Conservation (phyloP, 2,329 filamentous ascomycete species). For the Apiospora koreana region DNA sequence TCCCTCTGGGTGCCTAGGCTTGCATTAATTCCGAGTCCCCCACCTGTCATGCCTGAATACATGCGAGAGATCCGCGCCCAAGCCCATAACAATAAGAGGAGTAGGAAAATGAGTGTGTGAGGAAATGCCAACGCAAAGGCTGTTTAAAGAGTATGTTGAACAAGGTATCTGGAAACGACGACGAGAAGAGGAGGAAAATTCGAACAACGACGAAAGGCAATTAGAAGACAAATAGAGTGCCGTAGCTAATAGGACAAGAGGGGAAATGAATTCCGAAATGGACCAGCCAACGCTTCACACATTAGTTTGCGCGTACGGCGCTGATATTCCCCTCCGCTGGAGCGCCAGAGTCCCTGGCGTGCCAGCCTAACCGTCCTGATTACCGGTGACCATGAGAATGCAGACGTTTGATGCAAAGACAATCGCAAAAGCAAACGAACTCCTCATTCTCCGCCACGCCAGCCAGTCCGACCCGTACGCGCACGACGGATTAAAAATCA, state of each 20-base stretch:
- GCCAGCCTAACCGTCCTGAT: slow-evolving; percentile 31
- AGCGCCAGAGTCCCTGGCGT: slow-evolving; percentile 32
- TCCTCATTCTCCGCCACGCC: slow-evolving; percentile 32
- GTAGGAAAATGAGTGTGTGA: slow-evolving; percentile 21
- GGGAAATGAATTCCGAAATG: slow-evolving; percentile 41
- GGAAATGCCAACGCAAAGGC: slow-evolving; percentile 19
- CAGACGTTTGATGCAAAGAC: slow-evolving; percentile 35
- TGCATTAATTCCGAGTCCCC: slow-evolving; percentile 19
- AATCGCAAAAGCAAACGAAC: slow-evolving; percentile 31
- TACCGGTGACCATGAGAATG: slow-evolving; percentile 35
- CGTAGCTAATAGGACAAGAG: slow-evolving; percentile 50
- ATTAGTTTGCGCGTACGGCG: slow-evolving; percentile 34
- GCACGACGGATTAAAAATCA: slow-evolving; percentile 26
- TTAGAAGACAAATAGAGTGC: slow-evolving; percentile 42
- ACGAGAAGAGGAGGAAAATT: slow-evolving; percentile 26
- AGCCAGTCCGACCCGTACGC: slow-evolving; percentile 28
- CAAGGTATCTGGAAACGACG: slow-evolving; percentile 56
- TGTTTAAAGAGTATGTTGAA: slow-evolving; percentile 52
- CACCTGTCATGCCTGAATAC: slow-evolving; percentile 27
- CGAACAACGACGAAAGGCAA: slow-evolving; percentile 32
- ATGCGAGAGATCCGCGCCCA: slow-evolving; percentile 19
- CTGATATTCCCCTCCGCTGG: slow-evolving; percentile 25
- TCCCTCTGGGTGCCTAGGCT: slow-evolving; percentile 22
- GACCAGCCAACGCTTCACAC: slow-evolving; percentile 40
- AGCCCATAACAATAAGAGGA: slow-evolving; percentile 22